phyloP scores from a whole-genome alignment of 768 basidiomycete species.

The Sarcodon aspratus region DNA sequence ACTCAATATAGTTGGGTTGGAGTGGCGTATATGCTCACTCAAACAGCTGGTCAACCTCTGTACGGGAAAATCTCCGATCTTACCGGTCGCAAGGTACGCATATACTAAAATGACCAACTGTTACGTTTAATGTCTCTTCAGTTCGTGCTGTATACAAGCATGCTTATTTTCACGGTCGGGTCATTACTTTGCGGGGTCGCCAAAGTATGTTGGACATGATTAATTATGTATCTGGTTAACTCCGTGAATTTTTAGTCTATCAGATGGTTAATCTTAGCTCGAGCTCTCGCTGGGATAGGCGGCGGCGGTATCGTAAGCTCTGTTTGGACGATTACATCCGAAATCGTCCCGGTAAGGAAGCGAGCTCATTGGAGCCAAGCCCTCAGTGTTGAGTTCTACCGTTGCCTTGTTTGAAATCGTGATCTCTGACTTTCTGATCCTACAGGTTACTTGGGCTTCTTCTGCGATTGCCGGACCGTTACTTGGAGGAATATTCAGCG shows the following conservation, averaged over 20 bases:
- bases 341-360: conserved; percentile 60
- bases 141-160: conserved; percentile 63
- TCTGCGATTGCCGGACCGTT: conserved; percentile 78
- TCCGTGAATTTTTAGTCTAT: conserved; percentile 27
- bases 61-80: conserved; percentile 76
- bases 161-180: conserved; percentile 63
- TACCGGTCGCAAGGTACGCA: conserved; percentile 61
- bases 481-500: conserved; percentile 74
- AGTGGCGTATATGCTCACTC: conserved; percentile 76
- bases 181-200: conserved; percentile 74
- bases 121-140: conserved; percentile 16
- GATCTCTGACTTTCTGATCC: neutral
- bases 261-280: conserved; percentile 55
- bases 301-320: conserved; percentile 79
- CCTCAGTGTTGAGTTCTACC: conserved; percentile 30
- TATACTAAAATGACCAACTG: conserved; percentile 2
- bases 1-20: conserved; percentile 81
- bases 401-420: neutral
- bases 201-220: conserved; percentile 29
- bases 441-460: conserved; percentile 63
- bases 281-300: conserved; percentile 65
- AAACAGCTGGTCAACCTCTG: conserved; percentile 76
- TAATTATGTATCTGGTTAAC: conserved; percentile 1
- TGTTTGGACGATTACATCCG: conserved; percentile 81
- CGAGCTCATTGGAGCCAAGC: conserved; percentile 82